Evolutionary conservation across 208 protist genomes (phyloP).

Genomic region (Phytomonas sp.): DNA sequence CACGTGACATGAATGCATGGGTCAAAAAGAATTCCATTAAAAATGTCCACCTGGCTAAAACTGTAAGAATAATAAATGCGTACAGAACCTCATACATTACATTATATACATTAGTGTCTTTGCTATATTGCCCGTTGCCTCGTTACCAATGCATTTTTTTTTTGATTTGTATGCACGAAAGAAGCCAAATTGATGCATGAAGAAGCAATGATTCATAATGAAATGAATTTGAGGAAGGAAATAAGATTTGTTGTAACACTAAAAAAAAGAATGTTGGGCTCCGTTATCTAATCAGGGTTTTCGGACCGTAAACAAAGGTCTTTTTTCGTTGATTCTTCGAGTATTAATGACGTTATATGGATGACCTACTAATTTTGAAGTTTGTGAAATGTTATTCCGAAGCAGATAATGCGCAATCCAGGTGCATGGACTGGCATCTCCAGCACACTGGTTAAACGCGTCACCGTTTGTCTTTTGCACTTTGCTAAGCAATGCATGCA

Average conservation of each 20-base stretch:
- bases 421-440: slow-evolving; percentile 42
- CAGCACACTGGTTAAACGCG: slow-evolving; percentile 12
- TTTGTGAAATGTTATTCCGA: slow-evolving; percentile 51
- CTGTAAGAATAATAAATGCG: background rate
- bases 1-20: background rate
- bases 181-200: background rate
- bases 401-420: slow-evolving; percentile 76
- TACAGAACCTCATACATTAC: background rate
- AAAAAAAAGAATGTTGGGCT: slow-evolving; percentile 1
- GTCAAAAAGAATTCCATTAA: background rate
- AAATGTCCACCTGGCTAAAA: background rate
- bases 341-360: slow-evolving; percentile 47
- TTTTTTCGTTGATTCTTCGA: slow-evolving; percentile 11
- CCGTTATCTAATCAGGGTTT: background rate
- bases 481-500: slow-evolving; percentile 44
- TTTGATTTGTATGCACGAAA: background rate
- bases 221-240: slow-evolving; percentile 4
- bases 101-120: slow-evolving; percentile 1
- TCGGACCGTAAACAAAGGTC: background rate
- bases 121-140: background rate
- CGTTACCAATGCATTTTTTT: background rate
- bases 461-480: slow-evolving; percentile 9
- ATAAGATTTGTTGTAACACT: background rate
- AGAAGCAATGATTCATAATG: background rate
- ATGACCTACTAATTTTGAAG: slow-evolving; percentile 31